Evolutionary conservation across 345 rosid genomes (phyloP).

Genomic region (Triadica sebifera): DNA sequence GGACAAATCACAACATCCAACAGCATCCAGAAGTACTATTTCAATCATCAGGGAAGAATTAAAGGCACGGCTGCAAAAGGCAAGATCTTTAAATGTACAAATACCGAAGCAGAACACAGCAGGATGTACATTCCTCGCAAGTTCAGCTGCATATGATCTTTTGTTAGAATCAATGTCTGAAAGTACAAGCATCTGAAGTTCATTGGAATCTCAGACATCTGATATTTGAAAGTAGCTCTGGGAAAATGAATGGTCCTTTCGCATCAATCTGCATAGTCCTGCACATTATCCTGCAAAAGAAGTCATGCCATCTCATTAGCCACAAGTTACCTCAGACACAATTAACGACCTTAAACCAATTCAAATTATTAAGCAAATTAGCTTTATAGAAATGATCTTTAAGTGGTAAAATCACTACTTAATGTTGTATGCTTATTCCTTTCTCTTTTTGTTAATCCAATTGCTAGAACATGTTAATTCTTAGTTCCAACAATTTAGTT

Average conservation of each 20-base stretch:
- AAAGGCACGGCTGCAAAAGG: constrained; percentile 27
- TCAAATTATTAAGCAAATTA: background rate
- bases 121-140: constrained; percentile 2
- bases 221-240: background rate
- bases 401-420: too few relatives aligned
- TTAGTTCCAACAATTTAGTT: too few relatives aligned
- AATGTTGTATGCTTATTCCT: too few relatives aligned
- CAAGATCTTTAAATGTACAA: constrained; percentile 9
- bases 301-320: constrained; percentile 6
- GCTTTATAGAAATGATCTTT: too few relatives aligned
- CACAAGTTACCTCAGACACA: background rate
- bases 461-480: too few relatives aligned
- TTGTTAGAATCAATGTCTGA: constrained; percentile 13
- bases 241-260: constrained; percentile 7
- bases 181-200: constrained; percentile 32
- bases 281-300: background rate
- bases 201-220: constrained; percentile 30
- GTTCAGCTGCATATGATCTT: constrained; percentile 5
- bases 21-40: constrained; percentile 15
- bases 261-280: background rate
- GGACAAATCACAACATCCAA: constrained; percentile 4
- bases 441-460: too few relatives aligned
- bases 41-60: constrained; percentile 33
- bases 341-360: background rate
- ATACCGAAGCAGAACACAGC: constrained; percentile 20